These are phyloP conservation scores for Psilocybe tampanensis DNA, from an alignment of 768 basidiomycete genomes.

Conservation along the genomic window DNA sequence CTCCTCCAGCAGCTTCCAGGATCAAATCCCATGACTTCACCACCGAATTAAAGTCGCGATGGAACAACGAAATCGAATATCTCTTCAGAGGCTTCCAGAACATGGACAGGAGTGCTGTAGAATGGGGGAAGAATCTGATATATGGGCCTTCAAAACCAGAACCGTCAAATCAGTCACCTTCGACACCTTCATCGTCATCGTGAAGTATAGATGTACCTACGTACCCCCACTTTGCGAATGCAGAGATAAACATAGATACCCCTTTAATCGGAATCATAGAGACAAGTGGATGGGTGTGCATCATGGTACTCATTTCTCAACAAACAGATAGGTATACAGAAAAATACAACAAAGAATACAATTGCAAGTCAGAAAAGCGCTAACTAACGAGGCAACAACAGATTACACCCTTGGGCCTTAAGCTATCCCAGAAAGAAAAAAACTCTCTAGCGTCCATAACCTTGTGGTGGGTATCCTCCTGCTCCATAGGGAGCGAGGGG, in stretches of 20 bases:
- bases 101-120: slow-evolving; percentile 48
- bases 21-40: slow-evolving; percentile 49
- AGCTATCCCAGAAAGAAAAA: neutral
- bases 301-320: neutral
- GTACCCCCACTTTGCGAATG: neutral
- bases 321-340: neutral
- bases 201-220: neutral
- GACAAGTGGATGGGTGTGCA: neutral
- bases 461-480: slow-evolving; percentile 25
- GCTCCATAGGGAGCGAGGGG: slow-evolving; percentile 17
- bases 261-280: neutral
- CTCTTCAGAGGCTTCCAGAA: slow-evolving; percentile 44
- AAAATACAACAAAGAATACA: slow-evolving; percentile 1
- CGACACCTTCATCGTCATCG: neutral
- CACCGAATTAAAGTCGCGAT: slow-evolving; percentile 50
- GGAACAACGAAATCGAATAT: slow-evolving; percentile 59
- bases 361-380: too few species aligned
- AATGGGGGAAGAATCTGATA: slow-evolving; percentile 48
- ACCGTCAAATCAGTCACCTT: slow-evolving; percentile 1
- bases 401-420: too few species aligned
- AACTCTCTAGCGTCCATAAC: slow-evolving; percentile 24
- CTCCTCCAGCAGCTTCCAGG: slow-evolving; percentile 56
- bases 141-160: slow-evolving; percentile 35
- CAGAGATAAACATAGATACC: neutral
- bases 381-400: too few species aligned